Percentiles rank a stretch among this genome's conserved stretches.
Conservation (phyloP, 2,329 filamentous ascomycete species). For the Curvularia verruculosa region DNA sequence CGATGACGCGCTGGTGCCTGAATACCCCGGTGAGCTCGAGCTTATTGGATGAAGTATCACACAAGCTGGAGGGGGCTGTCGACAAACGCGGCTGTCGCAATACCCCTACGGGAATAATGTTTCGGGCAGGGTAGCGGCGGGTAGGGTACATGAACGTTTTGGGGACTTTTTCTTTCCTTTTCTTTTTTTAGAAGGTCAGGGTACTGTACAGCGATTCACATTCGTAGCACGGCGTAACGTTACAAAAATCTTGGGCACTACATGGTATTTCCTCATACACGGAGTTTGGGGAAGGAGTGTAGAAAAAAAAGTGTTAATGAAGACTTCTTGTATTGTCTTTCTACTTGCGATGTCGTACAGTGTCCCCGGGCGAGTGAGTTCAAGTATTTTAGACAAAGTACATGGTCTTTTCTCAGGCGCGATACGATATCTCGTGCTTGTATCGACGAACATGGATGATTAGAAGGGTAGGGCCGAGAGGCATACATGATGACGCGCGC, state of each 20-base stretch:
- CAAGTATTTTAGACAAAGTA: too few relatives aligned
- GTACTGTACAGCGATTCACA: not conserved
- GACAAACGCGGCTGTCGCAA: not conserved
- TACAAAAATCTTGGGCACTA: not conserved
- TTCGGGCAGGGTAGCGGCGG: not conserved
- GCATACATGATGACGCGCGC: not conserved
- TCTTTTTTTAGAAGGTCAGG: not conserved
- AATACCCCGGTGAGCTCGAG: constrained; percentile 15
- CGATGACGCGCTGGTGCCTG: not conserved
- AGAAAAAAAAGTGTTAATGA: not conserved
- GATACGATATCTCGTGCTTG: not conserved
- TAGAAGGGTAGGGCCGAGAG: not conserved
- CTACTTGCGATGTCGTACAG: too few relatives aligned
- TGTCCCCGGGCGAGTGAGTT: too few relatives aligned
- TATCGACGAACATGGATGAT: not conserved
- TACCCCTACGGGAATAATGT: not conserved
- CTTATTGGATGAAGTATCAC: constrained; percentile 10
- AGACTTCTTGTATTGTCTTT: not conserved
- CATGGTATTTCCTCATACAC: not conserved
- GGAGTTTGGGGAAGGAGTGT: not conserved
- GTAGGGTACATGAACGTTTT: not conserved
- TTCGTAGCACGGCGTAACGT: not conserved
- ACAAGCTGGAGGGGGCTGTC: not conserved
- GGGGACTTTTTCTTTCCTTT: not conserved
- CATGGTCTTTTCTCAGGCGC: too few relatives aligned